Evolutionary conservation across 129 eudicot genomes (phyloP).

Genomic region (Lactuca saligna): DNA sequence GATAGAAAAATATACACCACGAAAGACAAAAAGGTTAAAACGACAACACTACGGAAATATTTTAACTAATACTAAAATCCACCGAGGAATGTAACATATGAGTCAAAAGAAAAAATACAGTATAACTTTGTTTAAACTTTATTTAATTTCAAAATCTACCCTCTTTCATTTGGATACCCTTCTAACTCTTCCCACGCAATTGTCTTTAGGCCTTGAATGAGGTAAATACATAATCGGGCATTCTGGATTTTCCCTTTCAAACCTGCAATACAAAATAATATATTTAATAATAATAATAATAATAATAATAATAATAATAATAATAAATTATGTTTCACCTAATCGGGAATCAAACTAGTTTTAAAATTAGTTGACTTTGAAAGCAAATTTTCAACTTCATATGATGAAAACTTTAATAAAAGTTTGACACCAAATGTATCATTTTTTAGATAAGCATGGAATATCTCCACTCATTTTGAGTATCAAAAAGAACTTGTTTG

Average conservation of each 20-base stretch:
- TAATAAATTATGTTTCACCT: background rate
- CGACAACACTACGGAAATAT: background rate
- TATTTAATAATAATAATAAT: background rate
- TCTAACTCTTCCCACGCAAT: conserved; percentile 65
- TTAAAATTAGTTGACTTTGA: background rate
- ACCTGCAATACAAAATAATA: conserved; percentile 46
- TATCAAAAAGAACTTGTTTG: background rate
- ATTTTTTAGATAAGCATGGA: no score
- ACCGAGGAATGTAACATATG: background rate
- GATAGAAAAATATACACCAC: background rate
- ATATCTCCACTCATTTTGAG: background rate
- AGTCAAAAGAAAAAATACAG: background rate
- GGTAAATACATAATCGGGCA: conserved; percentile 57
- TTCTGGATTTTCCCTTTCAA: conserved; percentile 58
- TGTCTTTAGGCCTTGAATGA: conserved; percentile 81
- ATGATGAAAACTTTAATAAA: background rate
- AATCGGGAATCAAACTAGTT: background rate
- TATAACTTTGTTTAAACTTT: background rate
- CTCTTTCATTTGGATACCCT: conserved; percentile 35
- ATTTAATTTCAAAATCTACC: conserved; percentile 20
- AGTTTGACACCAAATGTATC: background rate
- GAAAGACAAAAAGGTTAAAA: background rate
- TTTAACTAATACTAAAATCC: background rate
- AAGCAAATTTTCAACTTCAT: background rate
- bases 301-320: no score